Percentiles rank a stretch among this genome's conserved stretches.
These are phyloP conservation scores for Zygosaccharomyces sapae DNA, from an alignment of 1,139 yeast genomes.

Conservation along the genomic window DNA sequence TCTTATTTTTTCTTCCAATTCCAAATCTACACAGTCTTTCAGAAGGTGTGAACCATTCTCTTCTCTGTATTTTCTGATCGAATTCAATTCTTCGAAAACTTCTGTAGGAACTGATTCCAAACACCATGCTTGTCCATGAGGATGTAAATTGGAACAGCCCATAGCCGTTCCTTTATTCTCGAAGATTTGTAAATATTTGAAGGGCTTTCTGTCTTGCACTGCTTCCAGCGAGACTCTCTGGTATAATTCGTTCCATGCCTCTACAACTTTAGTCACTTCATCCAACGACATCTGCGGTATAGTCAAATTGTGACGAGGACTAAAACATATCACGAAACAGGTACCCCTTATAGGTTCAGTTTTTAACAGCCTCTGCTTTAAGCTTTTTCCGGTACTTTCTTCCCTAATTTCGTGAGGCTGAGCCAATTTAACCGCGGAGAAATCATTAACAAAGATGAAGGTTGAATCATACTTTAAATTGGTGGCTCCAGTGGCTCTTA, in stretches of 20 bases:
- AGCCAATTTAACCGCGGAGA: constrained; percentile 60
- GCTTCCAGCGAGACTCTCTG: constrained; percentile 41
- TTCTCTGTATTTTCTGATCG: constrained; percentile 47
- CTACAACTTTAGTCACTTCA: constrained; percentile 48
- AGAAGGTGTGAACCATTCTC: constrained; percentile 50
- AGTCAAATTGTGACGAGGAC: constrained; percentile 67
- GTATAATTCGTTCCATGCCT: constrained; percentile 59
- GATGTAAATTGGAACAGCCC: constrained; percentile 84
- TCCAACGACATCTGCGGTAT: constrained; percentile 54
- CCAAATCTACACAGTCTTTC: constrained; percentile 62
- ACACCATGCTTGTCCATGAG: constrained; percentile 81
- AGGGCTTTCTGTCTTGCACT: constrained; percentile 43
- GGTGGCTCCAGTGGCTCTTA: constrained; percentile 56
- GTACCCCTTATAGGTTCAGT: constrained; percentile 63
- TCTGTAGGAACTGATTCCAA: constrained; percentile 64
- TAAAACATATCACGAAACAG: constrained; percentile 69
- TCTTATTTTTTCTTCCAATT: constrained; percentile 49
- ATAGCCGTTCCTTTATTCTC: constrained; percentile 76
- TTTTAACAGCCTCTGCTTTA: constrained; percentile 46
- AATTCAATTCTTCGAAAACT: constrained; percentile 55
- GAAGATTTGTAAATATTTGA: constrained; percentile 63
- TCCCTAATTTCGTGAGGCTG: constrained; percentile 41
- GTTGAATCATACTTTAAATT: constrained; percentile 60
- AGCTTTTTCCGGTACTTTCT: constrained; percentile 19
- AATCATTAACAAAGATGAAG: constrained; percentile 63